A percentile compares a stretch with the other conserved stretches of the same genome.
phyloP scores from a whole-genome alignment of 768 basidiomycete species.

The Leccinum ochraceum region DNA sequence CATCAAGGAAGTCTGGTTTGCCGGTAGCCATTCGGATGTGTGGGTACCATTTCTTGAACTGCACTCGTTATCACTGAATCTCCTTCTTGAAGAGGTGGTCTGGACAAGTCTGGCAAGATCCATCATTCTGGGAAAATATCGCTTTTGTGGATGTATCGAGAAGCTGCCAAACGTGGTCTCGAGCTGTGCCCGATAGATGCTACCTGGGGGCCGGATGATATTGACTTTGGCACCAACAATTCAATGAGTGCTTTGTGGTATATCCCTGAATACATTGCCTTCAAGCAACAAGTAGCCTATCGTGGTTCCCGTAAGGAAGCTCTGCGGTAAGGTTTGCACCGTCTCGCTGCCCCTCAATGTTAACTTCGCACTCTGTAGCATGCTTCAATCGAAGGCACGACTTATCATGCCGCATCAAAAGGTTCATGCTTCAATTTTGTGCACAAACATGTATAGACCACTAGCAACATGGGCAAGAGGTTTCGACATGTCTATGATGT shows the following conservation, averaged over 20 bases:
- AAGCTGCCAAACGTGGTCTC: neutral
- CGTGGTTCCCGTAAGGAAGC: too few relatives aligned
- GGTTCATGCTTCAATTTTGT: too few relatives aligned
- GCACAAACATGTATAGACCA: too few relatives aligned
- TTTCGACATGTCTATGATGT: too few relatives aligned
- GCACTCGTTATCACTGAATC: neutral
- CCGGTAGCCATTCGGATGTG: constrained; percentile 22
- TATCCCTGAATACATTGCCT: too few relatives aligned
- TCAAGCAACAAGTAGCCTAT: too few relatives aligned
- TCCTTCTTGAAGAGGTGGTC: constrained; percentile 14
- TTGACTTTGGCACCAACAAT: constrained; percentile 14
- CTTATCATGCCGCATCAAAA: too few relatives aligned
- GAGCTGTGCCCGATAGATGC: constrained; percentile 15
- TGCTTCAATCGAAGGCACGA: too few relatives aligned
- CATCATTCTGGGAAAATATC: neutral
- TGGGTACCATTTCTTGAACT: neutral
- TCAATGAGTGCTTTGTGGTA: neutral
- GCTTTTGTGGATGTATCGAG: neutral
- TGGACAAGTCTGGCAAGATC: constrained; percentile 2
- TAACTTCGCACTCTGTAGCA: too few relatives aligned
- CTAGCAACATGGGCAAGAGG: too few relatives aligned
- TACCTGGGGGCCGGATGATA: constrained; percentile 17
- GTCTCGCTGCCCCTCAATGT: too few relatives aligned
- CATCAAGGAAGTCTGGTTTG: constrained; percentile 20
- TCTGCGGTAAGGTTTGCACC: too few relatives aligned